A percentile compares a stretch with the other conserved stretches of the same genome.
Evolutionary conservation across 495 filamentous ascomycete species (phyloP).

Genomic region (Hypoxylon rickii): DNA sequence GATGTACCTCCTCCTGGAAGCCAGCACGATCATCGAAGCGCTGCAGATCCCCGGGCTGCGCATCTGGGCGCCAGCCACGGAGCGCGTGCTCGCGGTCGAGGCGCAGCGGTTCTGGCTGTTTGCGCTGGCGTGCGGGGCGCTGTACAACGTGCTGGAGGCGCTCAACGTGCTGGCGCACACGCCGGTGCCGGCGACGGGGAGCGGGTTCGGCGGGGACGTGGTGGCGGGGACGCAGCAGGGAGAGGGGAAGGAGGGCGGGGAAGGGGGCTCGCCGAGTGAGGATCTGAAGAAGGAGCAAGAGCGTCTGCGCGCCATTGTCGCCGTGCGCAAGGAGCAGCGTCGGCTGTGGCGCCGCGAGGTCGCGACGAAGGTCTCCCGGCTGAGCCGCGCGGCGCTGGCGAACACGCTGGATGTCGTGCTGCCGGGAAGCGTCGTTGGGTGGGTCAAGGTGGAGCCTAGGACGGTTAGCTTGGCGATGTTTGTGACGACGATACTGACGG

Average conservation of each 20-base stretch:
- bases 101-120: slow-evolving; percentile 70
- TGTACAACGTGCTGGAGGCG: slow-evolving; percentile 32
- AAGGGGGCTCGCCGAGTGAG: neutral
- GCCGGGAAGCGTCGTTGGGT: slow-evolving; percentile 59
- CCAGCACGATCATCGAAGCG: slow-evolving; percentile 44
- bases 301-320: slow-evolving; percentile 8
- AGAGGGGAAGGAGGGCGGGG: neutral
- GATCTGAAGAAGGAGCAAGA: slow-evolving; percentile 14
- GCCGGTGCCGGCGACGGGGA: slow-evolving; percentile 10
- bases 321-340: slow-evolving; percentile 12
- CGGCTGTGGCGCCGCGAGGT: slow-evolving; percentile 8
- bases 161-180: slow-evolving; percentile 22
- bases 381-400: slow-evolving; percentile 49
- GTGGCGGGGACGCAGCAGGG: neutral
- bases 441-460: slow-evolving; percentile 52
- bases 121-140: slow-evolving; percentile 47
- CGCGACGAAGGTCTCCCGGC: slow-evolving; percentile 32
- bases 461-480: slow-evolving; percentile 58
- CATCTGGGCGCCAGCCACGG: slow-evolving; percentile 38
- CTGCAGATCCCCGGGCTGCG: slow-evolving; percentile 55
- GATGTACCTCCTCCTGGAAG: slow-evolving; percentile 54
- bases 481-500: slow-evolving; percentile 61
- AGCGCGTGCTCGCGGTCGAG: slow-evolving; percentile 46
- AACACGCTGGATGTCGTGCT: slow-evolving; percentile 62
- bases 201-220: slow-evolving; percentile 9